Base-by-base conservation (phyloP, 331 rosid species). In the Pyracantha coccinea region DNA sequence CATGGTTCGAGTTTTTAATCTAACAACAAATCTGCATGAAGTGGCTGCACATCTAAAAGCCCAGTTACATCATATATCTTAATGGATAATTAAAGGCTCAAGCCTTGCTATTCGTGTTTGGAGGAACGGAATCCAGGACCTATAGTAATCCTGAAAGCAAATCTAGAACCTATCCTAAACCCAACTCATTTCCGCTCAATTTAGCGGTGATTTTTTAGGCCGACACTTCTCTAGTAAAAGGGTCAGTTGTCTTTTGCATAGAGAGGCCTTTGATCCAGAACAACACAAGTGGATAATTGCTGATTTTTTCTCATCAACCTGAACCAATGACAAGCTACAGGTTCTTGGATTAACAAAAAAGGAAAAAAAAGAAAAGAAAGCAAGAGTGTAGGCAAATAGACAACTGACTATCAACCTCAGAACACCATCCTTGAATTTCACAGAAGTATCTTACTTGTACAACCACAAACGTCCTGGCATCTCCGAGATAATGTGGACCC, bases 401-500 rank as follows among this genome's bases (percentile, higher is more conserved):
- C 74, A 68, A 20, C 65, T 58, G 25, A 58, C 24, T n/a, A 57
- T 28, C 6, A 76, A 68, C 75, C 59, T 68, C 69, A 68, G 25
- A 76, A 20, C 68, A 5, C 15, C 19, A 58, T 21, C 76, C 47
- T 8, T 33, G 38, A 28, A 8, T 23, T 11, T 33, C 45, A 29
- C 44, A 38, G 8, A 29, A 35, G 76, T 38, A 23, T 58, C n/a
- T 58, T 24, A 19, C 17, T 59, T 55, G 38, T 29, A 24, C 45
- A 72, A 73, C 78, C 78, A 55, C 74, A 78, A 27, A 65, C 68
- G 75, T 78, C 77, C 57, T n/a, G 20, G 17, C 73, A 72, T 72
- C 77, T 38, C 68, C 72, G 66, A 67, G 78, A 78, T 78, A 64
- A 78, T 50, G 81, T 78, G 73, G 81, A 53, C 81, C 81, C 55